These are phyloP conservation scores for Lasiosphaeria ovina DNA, from an alignment of 495 filamentous ascomycete species.

Conservation along the genomic window DNA sequence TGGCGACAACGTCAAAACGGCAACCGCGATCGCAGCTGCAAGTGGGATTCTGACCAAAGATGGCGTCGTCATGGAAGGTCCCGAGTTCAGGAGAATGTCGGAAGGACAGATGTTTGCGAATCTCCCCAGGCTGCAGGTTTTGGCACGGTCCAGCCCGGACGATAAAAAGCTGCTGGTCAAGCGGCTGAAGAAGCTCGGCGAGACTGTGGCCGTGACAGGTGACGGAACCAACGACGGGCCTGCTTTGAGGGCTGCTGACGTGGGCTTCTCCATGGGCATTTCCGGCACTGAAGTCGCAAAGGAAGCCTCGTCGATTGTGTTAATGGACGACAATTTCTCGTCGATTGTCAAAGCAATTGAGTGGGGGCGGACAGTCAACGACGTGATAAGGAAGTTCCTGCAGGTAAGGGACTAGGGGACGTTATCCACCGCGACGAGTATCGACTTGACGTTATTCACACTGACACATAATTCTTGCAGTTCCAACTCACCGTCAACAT, in stretches of 20 bases:
- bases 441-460: conserved; percentile 2
- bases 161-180: conserved; percentile 82
- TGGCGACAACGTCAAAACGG: conserved; percentile 81
- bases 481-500: conserved; percentile 94
- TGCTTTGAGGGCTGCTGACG: conserved; percentile 81
- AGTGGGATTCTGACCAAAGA: conserved; percentile 79
- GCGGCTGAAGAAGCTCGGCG: conserved; percentile 76
- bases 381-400: conserved; percentile 87
- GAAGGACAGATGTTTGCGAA: conserved; percentile 63
- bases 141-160: conserved; percentile 80
- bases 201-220: conserved; percentile 91
- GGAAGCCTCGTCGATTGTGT: conserved; percentile 88
- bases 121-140: conserved; percentile 75
- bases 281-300: conserved; percentile 90
- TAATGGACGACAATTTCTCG: conserved; percentile 92
- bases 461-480: conserved; percentile 35
- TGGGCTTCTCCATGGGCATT: conserved; percentile 92
- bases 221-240: conserved; percentile 93
- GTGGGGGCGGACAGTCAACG: conserved; percentile 87
- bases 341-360: conserved; percentile 86
- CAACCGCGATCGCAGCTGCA: conserved; percentile 79
- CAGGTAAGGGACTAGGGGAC: conserved; percentile 45
- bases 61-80: conserved; percentile 80
- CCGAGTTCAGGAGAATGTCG: conserved; percentile 70
- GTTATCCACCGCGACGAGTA: neutral